A percentile compares a stretch with the other conserved stretches of the same genome.
Conservation (phyloP, 225 moss, liverwort and hornwort genomes). For the Physcomitrium patens region DNA sequence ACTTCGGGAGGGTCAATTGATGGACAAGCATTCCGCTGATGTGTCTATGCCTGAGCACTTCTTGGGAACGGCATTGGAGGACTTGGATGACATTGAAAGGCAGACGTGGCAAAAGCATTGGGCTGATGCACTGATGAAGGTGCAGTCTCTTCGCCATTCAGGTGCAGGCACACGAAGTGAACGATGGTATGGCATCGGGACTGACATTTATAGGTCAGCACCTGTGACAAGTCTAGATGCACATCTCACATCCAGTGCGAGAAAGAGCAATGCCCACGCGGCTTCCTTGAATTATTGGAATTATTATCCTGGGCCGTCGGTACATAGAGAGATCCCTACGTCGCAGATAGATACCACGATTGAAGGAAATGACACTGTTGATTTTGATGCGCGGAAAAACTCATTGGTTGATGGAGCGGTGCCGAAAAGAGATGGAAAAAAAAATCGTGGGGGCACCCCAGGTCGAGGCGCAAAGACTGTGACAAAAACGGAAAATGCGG, state of each 20-base stretch:
- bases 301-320: constrained; percentile 46
- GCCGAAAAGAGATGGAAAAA: constrained; percentile 24
- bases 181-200: constrained; percentile 45
- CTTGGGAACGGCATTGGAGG: background rate
- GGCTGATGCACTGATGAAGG: constrained; percentile 48
- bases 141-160: constrained; percentile 37
- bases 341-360: background rate
- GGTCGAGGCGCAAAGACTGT: no score
- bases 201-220: constrained; percentile 33
- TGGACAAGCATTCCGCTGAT: constrained; percentile 14
- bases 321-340: constrained; percentile 6
- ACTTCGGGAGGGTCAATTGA: constrained; percentile 13
- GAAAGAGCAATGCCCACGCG: background rate
- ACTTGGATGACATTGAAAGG: constrained; percentile 30
- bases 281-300: constrained; percentile 41
- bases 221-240: constrained; percentile 13
- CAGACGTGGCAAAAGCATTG: constrained; percentile 50
- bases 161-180: constrained; percentile 30
- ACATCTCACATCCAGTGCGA: background rate
- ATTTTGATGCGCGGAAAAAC: constrained; percentile 20
- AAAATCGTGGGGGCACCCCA: background rate
- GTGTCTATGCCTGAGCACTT: constrained; percentile 42
- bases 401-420: constrained; percentile 16
- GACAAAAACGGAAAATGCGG: no score
- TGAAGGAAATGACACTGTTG: constrained; percentile 4